Base-by-base conservation (phyloP, 495 filamentous ascomycete genomes). In the Bathelium albidoporum region DNA sequence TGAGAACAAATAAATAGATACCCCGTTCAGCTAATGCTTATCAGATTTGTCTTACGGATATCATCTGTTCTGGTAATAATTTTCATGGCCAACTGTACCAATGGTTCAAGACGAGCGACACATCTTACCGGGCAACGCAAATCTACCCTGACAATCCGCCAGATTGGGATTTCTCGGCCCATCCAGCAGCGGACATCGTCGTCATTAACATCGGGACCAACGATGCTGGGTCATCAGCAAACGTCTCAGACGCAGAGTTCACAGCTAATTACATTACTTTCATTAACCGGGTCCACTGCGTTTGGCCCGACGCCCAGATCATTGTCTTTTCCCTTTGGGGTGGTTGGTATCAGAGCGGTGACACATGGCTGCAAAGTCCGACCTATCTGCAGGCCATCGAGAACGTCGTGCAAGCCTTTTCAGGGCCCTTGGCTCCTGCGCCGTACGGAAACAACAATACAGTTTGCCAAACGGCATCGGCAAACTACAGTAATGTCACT, bases 201-300 rank as follows among this genome's bases (percentile, higher is more conserved):
- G 66, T 88, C 64, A 86, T 88, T 69, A 83, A 87, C 66, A 76
- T 89, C 44, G 86, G 85, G 29, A 87, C 84, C 20, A 89, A 89
- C 65, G 87, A 89, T 70, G 79, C 80, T 63, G 85, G 85, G 63
- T 64, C 75, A 0, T 72, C 73, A 18, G 88, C 88, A 70, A 82
- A 86, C 44, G 79, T 87, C 58, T 78, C 80, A 2, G 71, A 75
- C 1, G 65, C 71, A 3, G 72, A 77, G 0, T 88, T 83, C 72
- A 79, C 82, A 44, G 72, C 81, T 60, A 79, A 78, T 29, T 84
- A 86, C 61, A 79, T 80, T 34, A 81, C 83, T 53, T 72, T 89
- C 52, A 79, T 90, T 24, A 74, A 83, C 41, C 79, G 81, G 2
- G 75, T 88, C 1, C 86, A 89, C 65, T 70, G 74, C 0, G 79